Percentiles rank a stretch among this genome's conserved stretches.
phyloP scores from a whole-genome alignment of 2,329 filamentous ascomycete species.

The Akanthomyces uredinophilus region DNA sequence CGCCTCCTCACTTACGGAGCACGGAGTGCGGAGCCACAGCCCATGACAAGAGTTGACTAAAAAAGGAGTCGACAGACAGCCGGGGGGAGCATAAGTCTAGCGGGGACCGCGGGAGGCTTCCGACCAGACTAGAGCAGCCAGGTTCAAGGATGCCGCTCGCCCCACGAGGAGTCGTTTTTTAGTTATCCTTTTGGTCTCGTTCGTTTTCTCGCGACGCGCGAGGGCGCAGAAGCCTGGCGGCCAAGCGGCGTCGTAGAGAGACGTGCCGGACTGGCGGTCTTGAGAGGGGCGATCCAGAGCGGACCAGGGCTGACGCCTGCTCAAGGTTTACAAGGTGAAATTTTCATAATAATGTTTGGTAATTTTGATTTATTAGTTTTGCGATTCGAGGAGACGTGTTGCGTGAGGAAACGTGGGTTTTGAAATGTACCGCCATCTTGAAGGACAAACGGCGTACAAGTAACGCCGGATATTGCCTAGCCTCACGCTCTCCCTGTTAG shows the following conservation, averaged over 20 bases:
- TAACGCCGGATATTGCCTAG: slow-evolving; percentile 1
- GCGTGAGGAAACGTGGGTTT: background rate
- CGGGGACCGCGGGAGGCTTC: slow-evolving; percentile 9
- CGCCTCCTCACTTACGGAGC: too few relatives aligned
- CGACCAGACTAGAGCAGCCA: background rate
- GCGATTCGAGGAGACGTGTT: background rate
- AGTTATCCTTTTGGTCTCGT: background rate
- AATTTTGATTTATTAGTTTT: background rate
- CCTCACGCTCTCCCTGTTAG: background rate
- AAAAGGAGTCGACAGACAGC: background rate
- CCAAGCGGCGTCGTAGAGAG: background rate
- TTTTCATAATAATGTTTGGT: background rate
- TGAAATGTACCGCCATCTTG: background rate
- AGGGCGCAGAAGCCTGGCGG: background rate
- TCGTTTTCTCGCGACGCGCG: background rate
- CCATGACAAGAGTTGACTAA: too few relatives aligned
- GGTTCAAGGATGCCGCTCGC: background rate
- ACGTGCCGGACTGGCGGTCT: background rate
- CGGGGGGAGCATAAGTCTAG: background rate
- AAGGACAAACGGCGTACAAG: background rate
- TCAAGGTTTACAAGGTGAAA: too few relatives aligned
- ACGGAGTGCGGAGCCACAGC: too few relatives aligned
- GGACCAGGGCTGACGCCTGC: background rate
- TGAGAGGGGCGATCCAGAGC: background rate
- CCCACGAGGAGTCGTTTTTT: background rate